These are phyloP conservation scores for Capronia coronata DNA, from an alignment of 2,329 filamentous ascomycete genomes.

Conservation along the genomic window DNA sequence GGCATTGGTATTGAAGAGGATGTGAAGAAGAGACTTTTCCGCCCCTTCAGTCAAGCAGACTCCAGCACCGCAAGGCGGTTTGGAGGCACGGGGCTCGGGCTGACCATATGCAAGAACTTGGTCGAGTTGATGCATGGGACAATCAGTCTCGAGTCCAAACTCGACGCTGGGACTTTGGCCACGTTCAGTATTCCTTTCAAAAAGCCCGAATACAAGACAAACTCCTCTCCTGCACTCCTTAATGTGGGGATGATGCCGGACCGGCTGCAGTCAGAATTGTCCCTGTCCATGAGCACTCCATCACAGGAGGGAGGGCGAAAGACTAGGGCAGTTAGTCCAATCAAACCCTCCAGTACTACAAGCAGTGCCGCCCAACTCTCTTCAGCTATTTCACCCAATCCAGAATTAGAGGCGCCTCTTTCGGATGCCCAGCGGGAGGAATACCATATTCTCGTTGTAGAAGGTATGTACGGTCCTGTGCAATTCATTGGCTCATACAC, in stretches of 20 bases:
- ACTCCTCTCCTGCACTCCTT: slow-evolving; percentile 48
- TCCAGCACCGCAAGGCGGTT: slow-evolving; percentile 72
- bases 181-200: slow-evolving; percentile 72
- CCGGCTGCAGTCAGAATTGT: slow-evolving; percentile 37
- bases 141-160: slow-evolving; percentile 62
- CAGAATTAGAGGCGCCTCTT: background rate
- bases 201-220: slow-evolving; percentile 52
- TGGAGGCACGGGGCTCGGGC: slow-evolving; percentile 68
- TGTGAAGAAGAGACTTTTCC: slow-evolving; percentile 65
- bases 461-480: slow-evolving; percentile 35
- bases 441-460: slow-evolving; percentile 67
- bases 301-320: slow-evolving; percentile 11
- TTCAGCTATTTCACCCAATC: slow-evolving; percentile 43
- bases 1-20: slow-evolving; percentile 78
- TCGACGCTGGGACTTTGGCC: slow-evolving; percentile 64
- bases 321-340: slow-evolving; percentile 2
- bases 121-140: slow-evolving; percentile 71
- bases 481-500: background rate
- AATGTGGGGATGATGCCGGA: slow-evolving; percentile 50
- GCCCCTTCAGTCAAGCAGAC: slow-evolving; percentile 76
- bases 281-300: slow-evolving; percentile 30
- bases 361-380: slow-evolving; percentile 26
- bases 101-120: slow-evolving; percentile 75
- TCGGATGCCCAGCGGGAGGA: slow-evolving; percentile 54
- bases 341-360: slow-evolving; percentile 25